Evolutionary conservation across 257 asterid species (phyloP).

Genomic region (Solanum bulbocastanum): DNA sequence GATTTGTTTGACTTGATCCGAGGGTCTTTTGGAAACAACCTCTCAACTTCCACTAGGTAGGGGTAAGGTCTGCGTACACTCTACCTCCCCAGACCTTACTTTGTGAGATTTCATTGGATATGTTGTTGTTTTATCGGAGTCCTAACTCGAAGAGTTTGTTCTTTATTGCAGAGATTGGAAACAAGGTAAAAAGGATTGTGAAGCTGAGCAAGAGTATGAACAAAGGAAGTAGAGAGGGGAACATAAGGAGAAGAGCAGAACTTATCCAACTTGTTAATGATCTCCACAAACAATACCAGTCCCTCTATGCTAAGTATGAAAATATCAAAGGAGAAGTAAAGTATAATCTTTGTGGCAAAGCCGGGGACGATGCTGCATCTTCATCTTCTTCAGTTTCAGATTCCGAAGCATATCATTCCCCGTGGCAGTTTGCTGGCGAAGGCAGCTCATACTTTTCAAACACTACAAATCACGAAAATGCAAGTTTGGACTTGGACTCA

Average conservation of each 20-base stretch:
- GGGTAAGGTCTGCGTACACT: neutral
- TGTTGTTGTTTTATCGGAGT: neutral
- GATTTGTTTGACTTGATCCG: neutral
- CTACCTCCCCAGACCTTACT: neutral
- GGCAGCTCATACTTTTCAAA: neutral
- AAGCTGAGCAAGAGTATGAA: conserved; percentile 42
- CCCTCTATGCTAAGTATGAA: conserved; percentile 43
- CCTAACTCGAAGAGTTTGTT: neutral
- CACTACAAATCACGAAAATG: neutral
- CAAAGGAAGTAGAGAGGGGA: conserved; percentile 52
- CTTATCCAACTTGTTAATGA: conserved; percentile 55
- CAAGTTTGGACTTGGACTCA: conserved; percentile 1
- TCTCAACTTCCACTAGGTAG: neutral
- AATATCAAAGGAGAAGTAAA: conserved; percentile 50
- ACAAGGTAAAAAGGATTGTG: conserved; percentile 36
- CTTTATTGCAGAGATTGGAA: conserved; percentile 42
- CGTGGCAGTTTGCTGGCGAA: conserved; percentile 17
- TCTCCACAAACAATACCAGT: conserved; percentile 58
- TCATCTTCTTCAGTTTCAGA: conserved; percentile 28
- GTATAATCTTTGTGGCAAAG: conserved; percentile 11
- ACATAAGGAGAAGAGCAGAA: conserved; percentile 40
- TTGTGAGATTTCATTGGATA: neutral
- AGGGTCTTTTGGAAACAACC: neutral
- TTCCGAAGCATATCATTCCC: conserved; percentile 38
- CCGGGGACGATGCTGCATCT: conserved; percentile 17